Evolutionary conservation across 2,329 filamentous ascomycete genomes (phyloP), one percentile per base, ranked within the genome.

Genomic region (Cladosporium sp.): DNA sequence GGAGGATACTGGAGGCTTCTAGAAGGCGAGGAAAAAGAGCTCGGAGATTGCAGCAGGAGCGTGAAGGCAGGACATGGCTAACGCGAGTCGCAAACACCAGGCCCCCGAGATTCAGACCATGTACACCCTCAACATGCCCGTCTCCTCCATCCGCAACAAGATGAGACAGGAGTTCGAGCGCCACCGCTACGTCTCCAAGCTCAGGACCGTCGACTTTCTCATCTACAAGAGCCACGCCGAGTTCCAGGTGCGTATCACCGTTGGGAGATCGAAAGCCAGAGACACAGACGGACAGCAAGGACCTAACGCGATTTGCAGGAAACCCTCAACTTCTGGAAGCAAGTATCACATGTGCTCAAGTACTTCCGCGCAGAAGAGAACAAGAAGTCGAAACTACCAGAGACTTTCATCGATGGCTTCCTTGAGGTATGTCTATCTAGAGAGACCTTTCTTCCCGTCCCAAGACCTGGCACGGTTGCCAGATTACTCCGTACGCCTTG

Each of bases 271-370:
- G 13, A 27, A 25, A 20, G 33, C 16, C 13, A 35, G 18, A 12
- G 16, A 19, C 25, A 35, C n/a, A 29, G 20, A 22, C 11, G 29
- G 19, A 42, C 22, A n/a, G 29, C n/a, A 30, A 46, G 39, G 38
- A 50, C 46, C 36, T 45, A 48, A 55, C 25, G 25, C 36, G n/a
- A 12, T 40, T 13, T 18, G 51, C 61, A 96, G 91, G 93, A 98
- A 79, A 98, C 88, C 48, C 83, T 98, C 78, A 98, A 98, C 76
- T 98, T 87, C 79, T 98, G 93, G 93, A 95, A 96, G 74, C 93
- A 98, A 73, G 79, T 91, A 55, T 87, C 87, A 57, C 93, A 98
- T 70, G 80, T 98, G 61, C 89, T 98, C 80, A 90, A 93, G 63
- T 98, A 95, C 73, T 98, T 97, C 79, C 84, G 91, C 67, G 79